These are phyloP conservation scores for Kazachstania sp. DNA, from an alignment of 1,139 yeast genomes.

Conservation along the genomic window DNA sequence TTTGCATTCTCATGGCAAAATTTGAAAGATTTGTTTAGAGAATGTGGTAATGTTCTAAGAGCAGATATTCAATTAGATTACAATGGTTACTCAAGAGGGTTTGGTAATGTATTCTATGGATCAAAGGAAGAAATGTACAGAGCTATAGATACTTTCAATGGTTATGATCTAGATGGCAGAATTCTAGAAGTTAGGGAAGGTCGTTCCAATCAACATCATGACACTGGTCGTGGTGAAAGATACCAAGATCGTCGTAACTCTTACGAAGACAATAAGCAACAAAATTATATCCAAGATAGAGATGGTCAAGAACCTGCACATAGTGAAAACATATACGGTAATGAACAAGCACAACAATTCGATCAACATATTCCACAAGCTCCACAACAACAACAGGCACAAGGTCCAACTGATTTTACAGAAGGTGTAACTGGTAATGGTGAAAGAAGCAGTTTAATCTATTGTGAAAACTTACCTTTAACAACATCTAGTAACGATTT, in stretches of 20 bases:
- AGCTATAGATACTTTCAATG: conserved; percentile 57
- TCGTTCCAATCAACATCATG: conserved; percentile 22
- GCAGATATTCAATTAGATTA: conserved; percentile 69
- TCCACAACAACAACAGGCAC: conserved; percentile 5
- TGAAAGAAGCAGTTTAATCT: conserved; percentile 53
- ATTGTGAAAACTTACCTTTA: conserved; percentile 75
- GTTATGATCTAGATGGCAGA: conserved; percentile 65
- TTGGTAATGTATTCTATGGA: conserved; percentile 65
- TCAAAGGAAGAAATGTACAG: conserved; percentile 51
- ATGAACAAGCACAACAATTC: neutral
- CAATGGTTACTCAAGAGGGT: conserved; percentile 77
- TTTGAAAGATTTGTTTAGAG: conserved; percentile 73
- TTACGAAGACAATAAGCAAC: neutral
- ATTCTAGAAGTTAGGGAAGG: conserved; percentile 67
- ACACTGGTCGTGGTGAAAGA: neutral
- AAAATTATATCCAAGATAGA: too few species aligned
- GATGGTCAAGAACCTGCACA: too few species aligned
- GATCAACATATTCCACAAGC: conserved; percentile 7
- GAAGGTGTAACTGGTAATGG: conserved; percentile 38
- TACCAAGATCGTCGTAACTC: too few species aligned
- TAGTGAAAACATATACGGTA: too few species aligned
- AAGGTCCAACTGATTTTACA: conserved; percentile 8
- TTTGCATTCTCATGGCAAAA: conserved; percentile 77
- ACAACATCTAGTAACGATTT: conserved; percentile 81
- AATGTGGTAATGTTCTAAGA: conserved; percentile 64